Base-by-base conservation (phyloP, 1,139 yeast genomes). In the Taphrina confusa region DNA sequence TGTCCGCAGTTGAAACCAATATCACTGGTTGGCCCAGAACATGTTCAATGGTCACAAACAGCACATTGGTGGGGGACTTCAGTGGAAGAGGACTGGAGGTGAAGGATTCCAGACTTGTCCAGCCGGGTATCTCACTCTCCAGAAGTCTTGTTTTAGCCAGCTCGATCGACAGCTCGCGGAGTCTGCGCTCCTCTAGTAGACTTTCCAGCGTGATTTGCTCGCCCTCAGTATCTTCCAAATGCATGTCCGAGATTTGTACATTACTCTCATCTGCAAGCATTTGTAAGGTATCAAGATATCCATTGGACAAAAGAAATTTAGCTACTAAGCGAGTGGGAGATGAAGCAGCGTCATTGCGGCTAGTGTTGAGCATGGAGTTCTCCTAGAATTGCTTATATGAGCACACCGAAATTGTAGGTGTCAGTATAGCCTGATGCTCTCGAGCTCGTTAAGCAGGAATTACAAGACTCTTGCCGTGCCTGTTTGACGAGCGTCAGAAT, bases 1-100 rank as follows among this genome's bases (percentile, higher is more conserved):
- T 65, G 54, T 68, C 71, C 3, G 70, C 68, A 8, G 67, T 62
- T 6, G 68, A 61, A 2, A 62, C 65, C n/a, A 67, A 39, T 16
- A 68, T 46, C 56, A 61, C 61, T 9, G 52, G 61, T 23, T 54
- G 14, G n/a, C 44, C 42, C 3, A 14, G 22, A 14, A 44, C 31
- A 18, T 12, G 20, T 12, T 22, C 44, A 4, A 36, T 45, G 2
- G 40, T 44, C n/a, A 54, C 45, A 11, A 54, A 44, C 18, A 54
- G 34, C 12, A 54, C 51, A n/a, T 54, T 54, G 44, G 58, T 33
- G 14, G 39, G 44, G 6, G 40, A 22, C 16, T 12, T 4, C 12
- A 33, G 22, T 1, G 34, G 27, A 27, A 54, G 28, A 1, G 45
- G 22, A 14, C 8, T 16, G 11, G 36, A 23, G 11, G 16, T 33